Conservation (phyloP, 768 basidiomycete species). For the Suillus ampliporus region DNA sequence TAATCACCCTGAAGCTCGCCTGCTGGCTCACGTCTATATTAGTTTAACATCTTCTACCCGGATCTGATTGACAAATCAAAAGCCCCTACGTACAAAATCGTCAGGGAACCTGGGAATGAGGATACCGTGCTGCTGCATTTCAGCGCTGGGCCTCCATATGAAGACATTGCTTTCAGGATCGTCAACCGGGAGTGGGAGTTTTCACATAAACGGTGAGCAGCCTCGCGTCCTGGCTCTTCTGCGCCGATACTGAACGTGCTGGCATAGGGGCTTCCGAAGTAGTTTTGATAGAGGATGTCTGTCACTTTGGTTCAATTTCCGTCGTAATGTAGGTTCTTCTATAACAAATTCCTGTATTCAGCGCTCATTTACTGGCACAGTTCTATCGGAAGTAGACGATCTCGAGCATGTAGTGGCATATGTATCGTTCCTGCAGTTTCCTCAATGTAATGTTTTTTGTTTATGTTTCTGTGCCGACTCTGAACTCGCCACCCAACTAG, state of each 20-base stretch:
- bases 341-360: slow-evolving; percentile 17
- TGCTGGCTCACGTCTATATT: slow-evolving; percentile 19
- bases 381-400: slow-evolving; percentile 78
- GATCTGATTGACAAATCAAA: slow-evolving; percentile 98
- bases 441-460: slow-evolving; percentile 36
- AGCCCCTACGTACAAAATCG: slow-evolving; percentile 95
- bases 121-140: slow-evolving; percentile 95
- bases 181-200: slow-evolving; percentile 99
- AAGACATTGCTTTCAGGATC: slow-evolving; percentile 98
- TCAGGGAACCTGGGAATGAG: slow-evolving; percentile 93
- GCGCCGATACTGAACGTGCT: slow-evolving; percentile 18
- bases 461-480: slow-evolving; percentile 20
- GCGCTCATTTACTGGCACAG: slow-evolving; percentile 42
- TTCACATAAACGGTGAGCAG: slow-evolving; percentile 86
- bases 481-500: slow-evolving; percentile 16
- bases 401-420: slow-evolving; percentile 22
- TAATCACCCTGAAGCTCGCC: slow-evolving; percentile 3
- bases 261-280: slow-evolving; percentile 86
- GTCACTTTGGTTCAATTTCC: slow-evolving; percentile 96
- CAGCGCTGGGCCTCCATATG: slow-evolving; percentile 96
- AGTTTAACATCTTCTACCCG: slow-evolving; percentile 99
- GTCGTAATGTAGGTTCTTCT: slow-evolving; percentile 74
- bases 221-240: slow-evolving; percentile 16
- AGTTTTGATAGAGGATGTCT: slow-evolving; percentile 97
- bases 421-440: slow-evolving; percentile 24